Conservation (phyloP, 106 monocot genomes). For the Apostasia shenzhenica region DNA sequence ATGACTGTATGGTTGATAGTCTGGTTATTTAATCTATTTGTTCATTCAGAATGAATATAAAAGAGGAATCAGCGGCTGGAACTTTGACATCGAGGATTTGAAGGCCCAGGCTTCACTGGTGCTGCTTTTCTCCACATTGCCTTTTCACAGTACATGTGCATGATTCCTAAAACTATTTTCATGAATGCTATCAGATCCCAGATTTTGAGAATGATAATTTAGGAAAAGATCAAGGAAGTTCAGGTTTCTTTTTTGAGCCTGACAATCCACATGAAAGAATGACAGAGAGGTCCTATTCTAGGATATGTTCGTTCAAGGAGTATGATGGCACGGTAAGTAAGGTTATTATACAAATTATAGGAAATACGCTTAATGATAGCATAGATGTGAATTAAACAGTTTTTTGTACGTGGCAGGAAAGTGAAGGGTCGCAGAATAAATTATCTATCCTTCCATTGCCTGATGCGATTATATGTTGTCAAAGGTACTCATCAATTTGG, state of each 20-base stretch:
- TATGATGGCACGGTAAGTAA: slow-evolving; percentile 20
- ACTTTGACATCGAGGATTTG: slow-evolving; percentile 53
- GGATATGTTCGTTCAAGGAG: slow-evolving; percentile 26
- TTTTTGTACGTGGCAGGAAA: slow-evolving; percentile 28
- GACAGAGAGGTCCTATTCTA: slow-evolving; percentile 9
- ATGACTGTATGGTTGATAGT: background rate
- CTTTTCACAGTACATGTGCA: background rate
- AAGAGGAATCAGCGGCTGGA: slow-evolving; percentile 59
- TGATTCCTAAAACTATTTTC: background rate
- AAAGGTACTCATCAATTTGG: slow-evolving; percentile 18
- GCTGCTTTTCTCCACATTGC: slow-evolving; percentile 5
- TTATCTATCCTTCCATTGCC: slow-evolving; percentile 8
- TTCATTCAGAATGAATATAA: slow-evolving; percentile 45
- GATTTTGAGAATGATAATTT: slow-evolving; percentile 31
- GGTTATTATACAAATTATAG: too few species aligned
- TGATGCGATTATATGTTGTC: slow-evolving; percentile 17
- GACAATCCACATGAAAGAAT: slow-evolving; percentile 16
- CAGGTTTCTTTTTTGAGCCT: slow-evolving; percentile 30
- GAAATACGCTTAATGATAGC: too few species aligned
- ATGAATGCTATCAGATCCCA: slow-evolving; percentile 22
- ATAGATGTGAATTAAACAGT: too few species aligned
- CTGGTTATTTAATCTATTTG: background rate
- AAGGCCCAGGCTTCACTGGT: slow-evolving; percentile 53
- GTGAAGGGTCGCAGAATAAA: slow-evolving; percentile 15
- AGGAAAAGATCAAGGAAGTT: slow-evolving; percentile 22